Percentiles rank a stretch among this genome's conserved stretches.
Evolutionary conservation across 805 yeast species (phyloP).

Genomic region (Kazachstania taianensis): DNA sequence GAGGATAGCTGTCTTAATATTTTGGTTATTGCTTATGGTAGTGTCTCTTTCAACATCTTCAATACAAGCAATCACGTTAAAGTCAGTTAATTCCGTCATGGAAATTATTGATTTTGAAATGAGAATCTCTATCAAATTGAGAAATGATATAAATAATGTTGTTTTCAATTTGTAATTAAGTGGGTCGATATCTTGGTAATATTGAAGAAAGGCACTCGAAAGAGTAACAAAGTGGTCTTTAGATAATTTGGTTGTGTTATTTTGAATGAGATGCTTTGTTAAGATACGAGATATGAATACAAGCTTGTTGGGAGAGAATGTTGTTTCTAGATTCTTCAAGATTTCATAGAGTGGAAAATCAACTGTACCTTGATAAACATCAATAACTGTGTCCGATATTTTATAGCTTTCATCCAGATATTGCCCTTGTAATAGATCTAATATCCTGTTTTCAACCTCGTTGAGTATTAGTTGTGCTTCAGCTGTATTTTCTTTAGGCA

Average conservation of each 20-base stretch:
- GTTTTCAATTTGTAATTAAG: slow-evolving; percentile 25
- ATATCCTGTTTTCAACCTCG: not conserved
- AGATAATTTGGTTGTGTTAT: not conserved
- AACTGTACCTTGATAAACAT: not conserved
- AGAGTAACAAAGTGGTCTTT: too few relatives aligned
- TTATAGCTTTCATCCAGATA: not conserved
- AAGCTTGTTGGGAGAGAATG: not conserved
- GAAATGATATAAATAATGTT: slow-evolving; percentile 17
- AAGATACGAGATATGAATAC: not conserved
- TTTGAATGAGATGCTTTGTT: not conserved
- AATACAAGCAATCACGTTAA: slow-evolving; percentile 18
- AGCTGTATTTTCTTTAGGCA: too few relatives aligned
- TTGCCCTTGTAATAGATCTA: not conserved
- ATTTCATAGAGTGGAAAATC: too few relatives aligned
- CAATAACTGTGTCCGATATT: not conserved
- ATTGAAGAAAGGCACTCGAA: slow-evolving; percentile 7
- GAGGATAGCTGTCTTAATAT: slow-evolving; percentile 16
- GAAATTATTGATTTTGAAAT: too few relatives aligned
- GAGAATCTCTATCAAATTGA: slow-evolving; percentile 22
- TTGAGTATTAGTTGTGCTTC: too few relatives aligned
- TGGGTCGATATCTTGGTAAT: slow-evolving; percentile 1
- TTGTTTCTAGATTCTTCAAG: not conserved
- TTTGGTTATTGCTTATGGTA: too few relatives aligned
- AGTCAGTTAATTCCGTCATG: too few relatives aligned
- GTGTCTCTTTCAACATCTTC: too few relatives aligned